phyloP scores from a whole-genome alignment of 208 protist species.

The Leishmania tarentolae region DNA sequence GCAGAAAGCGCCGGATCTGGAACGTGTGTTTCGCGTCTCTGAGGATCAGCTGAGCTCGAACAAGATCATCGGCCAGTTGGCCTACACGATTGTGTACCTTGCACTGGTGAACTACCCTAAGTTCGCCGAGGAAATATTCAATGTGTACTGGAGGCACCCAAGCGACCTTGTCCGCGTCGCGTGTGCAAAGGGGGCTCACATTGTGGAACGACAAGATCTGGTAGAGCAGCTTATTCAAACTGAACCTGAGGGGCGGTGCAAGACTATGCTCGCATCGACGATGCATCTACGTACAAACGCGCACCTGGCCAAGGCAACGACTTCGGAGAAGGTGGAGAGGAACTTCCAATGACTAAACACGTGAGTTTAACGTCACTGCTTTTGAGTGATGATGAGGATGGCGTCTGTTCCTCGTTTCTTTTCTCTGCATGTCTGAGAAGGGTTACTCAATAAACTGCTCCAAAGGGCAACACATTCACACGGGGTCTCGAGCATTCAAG shows the following conservation, averaged over 20 bases:
- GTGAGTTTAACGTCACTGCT: neutral
- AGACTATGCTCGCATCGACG: constrained; percentile 65
- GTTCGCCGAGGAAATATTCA: constrained; percentile 84
- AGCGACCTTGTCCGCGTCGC: constrained; percentile 87
- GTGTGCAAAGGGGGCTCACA: constrained; percentile 84
- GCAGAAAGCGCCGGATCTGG: constrained; percentile 67
- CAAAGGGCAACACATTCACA: neutral
- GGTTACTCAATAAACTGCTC: neutral
- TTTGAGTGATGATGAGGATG: constrained; percentile 2
- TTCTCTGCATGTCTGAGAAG: neutral
- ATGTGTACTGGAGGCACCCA: constrained; percentile 67
- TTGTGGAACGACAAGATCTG: constrained; percentile 73
- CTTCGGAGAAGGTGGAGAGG: neutral
- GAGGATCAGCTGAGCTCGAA: constrained; percentile 84
- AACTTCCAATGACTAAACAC: neutral
- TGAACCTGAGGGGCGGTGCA: constrained; percentile 79
- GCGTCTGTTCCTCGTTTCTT: neutral
- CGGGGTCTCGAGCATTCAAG: neutral
- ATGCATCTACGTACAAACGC: constrained; percentile 36
- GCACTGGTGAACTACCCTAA: constrained; percentile 74
- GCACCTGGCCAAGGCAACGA: neutral
- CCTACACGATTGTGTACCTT: constrained; percentile 91
- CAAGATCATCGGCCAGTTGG: constrained; percentile 85
- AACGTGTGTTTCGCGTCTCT: constrained; percentile 83
- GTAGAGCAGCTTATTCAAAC: constrained; percentile 66